A percentile compares a stretch with the other conserved stretches of the same genome.
These are phyloP conservation scores for Yamadazyma scolyti DNA, from an alignment of 805 yeast species.

Conservation along the genomic window DNA sequence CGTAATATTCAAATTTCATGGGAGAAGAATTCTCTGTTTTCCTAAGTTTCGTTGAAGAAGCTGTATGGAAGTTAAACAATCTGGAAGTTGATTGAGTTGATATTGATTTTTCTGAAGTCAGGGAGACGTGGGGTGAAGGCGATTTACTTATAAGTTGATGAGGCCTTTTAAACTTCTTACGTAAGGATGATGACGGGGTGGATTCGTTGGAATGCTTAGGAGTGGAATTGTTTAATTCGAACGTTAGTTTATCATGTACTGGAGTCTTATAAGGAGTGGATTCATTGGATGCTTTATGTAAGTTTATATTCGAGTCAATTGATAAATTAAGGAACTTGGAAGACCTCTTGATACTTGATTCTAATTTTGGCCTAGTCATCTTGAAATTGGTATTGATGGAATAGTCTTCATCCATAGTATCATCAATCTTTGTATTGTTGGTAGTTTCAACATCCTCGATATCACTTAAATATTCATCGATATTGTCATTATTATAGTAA, in stretches of 20 bases:
- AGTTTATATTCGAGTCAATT: constrained; percentile 22
- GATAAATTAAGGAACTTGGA: constrained; percentile 40
- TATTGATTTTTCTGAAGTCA: constrained; percentile 1
- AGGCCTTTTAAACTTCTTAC: constrained; percentile 41
- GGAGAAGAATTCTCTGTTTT: constrained; percentile 21
- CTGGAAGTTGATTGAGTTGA: constrained; percentile 5
- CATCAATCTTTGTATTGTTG: background rate
- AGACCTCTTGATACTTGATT: constrained; percentile 34
- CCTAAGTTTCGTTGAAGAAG: constrained; percentile 26
- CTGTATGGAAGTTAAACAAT: constrained; percentile 8
- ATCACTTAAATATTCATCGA: constrained; percentile 15
- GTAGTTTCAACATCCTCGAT: constrained; percentile 2
- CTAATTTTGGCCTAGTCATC: constrained; percentile 1
- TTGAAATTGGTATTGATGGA: constrained; percentile 6
- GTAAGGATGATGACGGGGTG: constrained; percentile 11
- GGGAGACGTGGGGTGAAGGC: constrained; percentile 31
- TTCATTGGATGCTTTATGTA: constrained; percentile 1
- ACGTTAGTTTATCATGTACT: constrained; percentile 1
- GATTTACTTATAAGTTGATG: constrained; percentile 41
- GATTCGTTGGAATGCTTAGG: constrained; percentile 8
- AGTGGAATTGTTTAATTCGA: constrained; percentile 4
- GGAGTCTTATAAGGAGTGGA: constrained; percentile 4
- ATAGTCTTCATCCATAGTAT: constrained; percentile 1
- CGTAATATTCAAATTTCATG: constrained; percentile 21
- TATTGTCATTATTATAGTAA: constrained; percentile 16